Base-by-base conservation (phyloP, 2,329 filamentous ascomycete species). In the Fusarium nurragi region DNA sequence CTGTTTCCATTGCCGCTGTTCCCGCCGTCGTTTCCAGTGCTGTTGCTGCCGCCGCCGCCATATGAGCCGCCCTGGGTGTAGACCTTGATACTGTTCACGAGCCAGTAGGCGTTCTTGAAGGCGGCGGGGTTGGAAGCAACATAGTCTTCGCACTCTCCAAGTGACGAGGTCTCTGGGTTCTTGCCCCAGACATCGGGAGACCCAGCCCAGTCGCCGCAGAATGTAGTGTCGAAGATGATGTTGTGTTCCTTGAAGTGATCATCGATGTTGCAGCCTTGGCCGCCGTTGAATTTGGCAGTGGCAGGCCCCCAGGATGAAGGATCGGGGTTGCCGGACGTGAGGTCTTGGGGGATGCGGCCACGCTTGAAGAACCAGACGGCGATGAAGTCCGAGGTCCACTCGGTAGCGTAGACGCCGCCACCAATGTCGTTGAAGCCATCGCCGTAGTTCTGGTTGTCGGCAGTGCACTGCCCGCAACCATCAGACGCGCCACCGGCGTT, bases 191-290 rank as follows among this genome's bases (percentile, higher is more conserved):
- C 86, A 5, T 65, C 55, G 14, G 68, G 52, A 38, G 80, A 75
- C 22, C 92, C 92, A 9, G 93, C 93, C 93, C 93, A 97, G 73
- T 90, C 86, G 19, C 94, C 94, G 77, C 94, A 97, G 76, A 97
- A 92, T 7, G 90, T 91, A 1, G 89, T 95, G 78, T 94, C 88
- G 76, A 95, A 89, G 64, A 94, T 86, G 64, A 97, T 88, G 69
- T 89, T 86, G 79, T 97, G 85, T 59, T 90, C 77, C 59, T 80
- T 80, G 80, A 97, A 96, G 76, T 89, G 84, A 2, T 77, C 66
- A 60, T 88, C 81, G 65, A 97, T 90, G 69, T 94, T 80, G 77
- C 94, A 97, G 54, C 81, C 83, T 1, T 85, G 86, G 37, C 82
- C 84, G 12, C 87, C 86, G 5, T 81, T 77, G 77, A 96, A 97